Evolutionary conservation across 495 filamentous ascomycete species (phyloP), one percentile per base, ranked within the genome.

Genomic region (Bombardia bombarda): DNA sequence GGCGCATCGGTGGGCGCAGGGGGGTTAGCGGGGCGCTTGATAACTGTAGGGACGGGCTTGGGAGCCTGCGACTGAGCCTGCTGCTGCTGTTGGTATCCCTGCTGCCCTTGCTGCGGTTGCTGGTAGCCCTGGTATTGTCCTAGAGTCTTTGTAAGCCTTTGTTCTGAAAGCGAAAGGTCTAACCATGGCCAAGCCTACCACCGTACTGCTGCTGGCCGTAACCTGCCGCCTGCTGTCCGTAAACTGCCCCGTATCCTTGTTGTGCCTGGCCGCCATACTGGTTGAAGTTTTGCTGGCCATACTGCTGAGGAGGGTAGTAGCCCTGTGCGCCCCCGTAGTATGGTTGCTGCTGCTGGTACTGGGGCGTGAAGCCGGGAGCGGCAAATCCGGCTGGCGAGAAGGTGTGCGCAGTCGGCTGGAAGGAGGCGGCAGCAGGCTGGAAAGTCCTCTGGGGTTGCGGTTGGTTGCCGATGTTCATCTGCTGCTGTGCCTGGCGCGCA

Each of bases 401-500:
- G 24, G 79, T 57, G 43, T 78, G 69, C 8, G 85, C 88, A 13
- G 77, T 79, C 17, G 90, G 90, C 32, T 80, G 78, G 70, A 98
- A 98, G 17, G 82, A 74, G 46, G 78, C 75, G 14, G 84, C 88
- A 28, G 84, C 87, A 3, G 88, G 84, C 22, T 74, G 74, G 73
- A 92, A 92, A 13, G 65, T 62, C 22, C 51, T 69, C 53, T 53
- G 73, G 69, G 32, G 23, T 18, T 38, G 38, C 3, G 28, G 14
- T 53, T 64, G 78, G 47, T 72, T 66, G 59, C 80, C 79, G 31
- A 89, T 60, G 51, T 87, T 87, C 62, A 86, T 73, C 55, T 86
- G 82, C 49, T 81, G 74, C 63, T 90, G 80, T 7, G 82, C 66
- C 65, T 88, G 89, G 60, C 83, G 75, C 43, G 86, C 79, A 50